These are phyloP conservation scores for Scedosporium aurantiacum DNA, from an alignment of 2,329 filamentous ascomycete genomes.

Conservation along the genomic window DNA sequence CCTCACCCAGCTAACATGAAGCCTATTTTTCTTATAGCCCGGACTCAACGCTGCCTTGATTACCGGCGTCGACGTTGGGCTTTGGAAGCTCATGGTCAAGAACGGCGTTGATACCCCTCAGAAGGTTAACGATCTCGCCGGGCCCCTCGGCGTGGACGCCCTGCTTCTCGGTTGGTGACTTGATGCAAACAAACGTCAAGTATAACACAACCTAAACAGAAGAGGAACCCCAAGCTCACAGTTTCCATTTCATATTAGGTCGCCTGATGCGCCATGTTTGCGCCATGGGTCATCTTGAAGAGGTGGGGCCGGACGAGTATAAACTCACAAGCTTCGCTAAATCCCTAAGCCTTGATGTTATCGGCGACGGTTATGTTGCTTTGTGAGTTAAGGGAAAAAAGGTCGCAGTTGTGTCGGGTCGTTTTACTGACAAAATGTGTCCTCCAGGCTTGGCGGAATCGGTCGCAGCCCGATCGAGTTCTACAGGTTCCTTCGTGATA, in stretches of 20 bases:
- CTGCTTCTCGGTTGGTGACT: conserved; percentile 15
- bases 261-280: conserved; percentile 25
- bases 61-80: conserved; percentile 22
- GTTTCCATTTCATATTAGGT: neutral
- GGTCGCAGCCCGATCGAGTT: conserved; percentile 14
- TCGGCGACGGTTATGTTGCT: conserved; percentile 22
- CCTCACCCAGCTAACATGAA: neutral
- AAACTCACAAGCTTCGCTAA: conserved; percentile 25
- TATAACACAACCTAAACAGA: neutral
- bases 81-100: conserved; percentile 23
- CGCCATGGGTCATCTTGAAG: conserved; percentile 27
- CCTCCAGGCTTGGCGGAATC: neutral
- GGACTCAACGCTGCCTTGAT: conserved; percentile 16
- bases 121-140: conserved; percentile 20
- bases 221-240: neutral
- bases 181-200: neutral
- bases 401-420: neutral
- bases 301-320: conserved; percentile 24
- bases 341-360: conserved; percentile 21
- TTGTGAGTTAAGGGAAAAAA: conserved; percentile 14
- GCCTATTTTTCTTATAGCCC: conserved; percentile 11
- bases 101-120: conserved; percentile 18
- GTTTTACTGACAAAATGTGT: neutral
- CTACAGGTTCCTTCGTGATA: conserved; percentile 19
- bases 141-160: conserved; percentile 15